Base-by-base conservation (phyloP, 176 grass and related monocot species). In the Oryza nivara region DNA sequence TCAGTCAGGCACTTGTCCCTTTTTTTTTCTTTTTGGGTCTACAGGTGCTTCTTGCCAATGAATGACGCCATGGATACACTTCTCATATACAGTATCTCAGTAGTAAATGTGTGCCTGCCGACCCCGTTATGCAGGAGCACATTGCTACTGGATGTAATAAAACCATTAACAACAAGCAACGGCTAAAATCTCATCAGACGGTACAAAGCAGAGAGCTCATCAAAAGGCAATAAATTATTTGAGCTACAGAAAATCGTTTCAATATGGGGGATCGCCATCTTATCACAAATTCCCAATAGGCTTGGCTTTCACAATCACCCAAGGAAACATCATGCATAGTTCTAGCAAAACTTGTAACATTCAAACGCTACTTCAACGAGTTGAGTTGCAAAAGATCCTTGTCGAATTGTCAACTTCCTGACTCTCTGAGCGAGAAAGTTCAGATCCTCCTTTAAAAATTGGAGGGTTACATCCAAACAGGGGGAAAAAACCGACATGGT, bases 381-480 rank as follows among this genome's bases (percentile, higher is more conserved):
- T 49, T 49, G 47, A 49, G 47, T 49, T 49, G 47, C 47, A 49
- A 58, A 58, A 9, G 54, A 61, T n/a, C 9, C 7, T 63, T 63
- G 7, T n/a, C 58, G 13, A 63, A 63, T 63, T 22, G 58, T 63
- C n/a, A 63, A 22, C 20, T 22, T 61, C 58, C 58, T 61, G 58
- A 61, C 9, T 63, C 9, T 63, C 58, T 63, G 58, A 23, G 58
- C 58, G 58, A 63, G 58, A 63, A 63, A 63, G 85, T 80, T 84
- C n/a, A 91, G 70, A 69, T 75, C 89, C 85, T 84, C 89, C 88
- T 40, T 78, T 0, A 90, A 90, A 90, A 90, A 61, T 26, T 68
- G 88, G 84, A 90, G 88, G 88, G 68, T 90, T 75, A 86, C 84
- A 90, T 83, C 83, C 78, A 65, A 64, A 75, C 5, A 19, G 34